A percentile compares a stretch with the other conserved stretches of the same genome.
Conservation (phyloP, 257 asterid species). For the Solanum chilense region DNA sequence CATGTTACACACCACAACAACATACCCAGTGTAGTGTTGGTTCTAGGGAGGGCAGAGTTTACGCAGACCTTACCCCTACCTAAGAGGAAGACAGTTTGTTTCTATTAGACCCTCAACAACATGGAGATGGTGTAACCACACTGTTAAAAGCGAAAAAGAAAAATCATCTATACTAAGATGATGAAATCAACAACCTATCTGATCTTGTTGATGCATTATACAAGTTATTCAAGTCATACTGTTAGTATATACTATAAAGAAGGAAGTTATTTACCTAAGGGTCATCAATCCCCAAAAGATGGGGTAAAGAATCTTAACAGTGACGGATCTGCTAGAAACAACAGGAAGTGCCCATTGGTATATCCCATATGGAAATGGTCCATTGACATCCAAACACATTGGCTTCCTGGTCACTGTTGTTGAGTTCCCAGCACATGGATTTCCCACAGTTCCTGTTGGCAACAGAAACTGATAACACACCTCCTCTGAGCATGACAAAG, state of each 20-base stretch:
- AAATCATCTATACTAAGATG: not conserved
- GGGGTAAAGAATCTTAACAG: slow-evolving; percentile 88
- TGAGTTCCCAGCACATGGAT: slow-evolving; percentile 58
- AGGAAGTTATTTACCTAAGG: slow-evolving; percentile 42
- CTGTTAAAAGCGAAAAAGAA: not conserved
- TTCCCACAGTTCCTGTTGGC: slow-evolving; percentile 32
- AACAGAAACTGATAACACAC: slow-evolving; percentile 59
- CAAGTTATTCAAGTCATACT: not conserved
- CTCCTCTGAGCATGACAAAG: slow-evolving; percentile 67
- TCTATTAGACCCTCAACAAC: not conserved
- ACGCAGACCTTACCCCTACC: not conserved
- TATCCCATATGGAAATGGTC: slow-evolving; percentile 77
- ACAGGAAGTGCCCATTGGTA: slow-evolving; percentile 90
- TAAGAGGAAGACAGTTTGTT: not conserved
- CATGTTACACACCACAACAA: not conserved
- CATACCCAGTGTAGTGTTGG: not conserved
- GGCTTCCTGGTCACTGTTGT: slow-evolving; percentile 16
- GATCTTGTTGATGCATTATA: not conserved
- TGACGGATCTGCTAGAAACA: slow-evolving; percentile 57
- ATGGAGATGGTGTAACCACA: not conserved
- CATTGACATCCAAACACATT: slow-evolving; percentile 62
- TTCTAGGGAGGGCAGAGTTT: not conserved
- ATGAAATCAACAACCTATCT: not conserved
- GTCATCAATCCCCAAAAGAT: slow-evolving; percentile 96
- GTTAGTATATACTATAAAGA: not conserved